Evolutionary conservation across 306 rosid species (phyloP).

Genomic region (Luffa acutangula): DNA sequence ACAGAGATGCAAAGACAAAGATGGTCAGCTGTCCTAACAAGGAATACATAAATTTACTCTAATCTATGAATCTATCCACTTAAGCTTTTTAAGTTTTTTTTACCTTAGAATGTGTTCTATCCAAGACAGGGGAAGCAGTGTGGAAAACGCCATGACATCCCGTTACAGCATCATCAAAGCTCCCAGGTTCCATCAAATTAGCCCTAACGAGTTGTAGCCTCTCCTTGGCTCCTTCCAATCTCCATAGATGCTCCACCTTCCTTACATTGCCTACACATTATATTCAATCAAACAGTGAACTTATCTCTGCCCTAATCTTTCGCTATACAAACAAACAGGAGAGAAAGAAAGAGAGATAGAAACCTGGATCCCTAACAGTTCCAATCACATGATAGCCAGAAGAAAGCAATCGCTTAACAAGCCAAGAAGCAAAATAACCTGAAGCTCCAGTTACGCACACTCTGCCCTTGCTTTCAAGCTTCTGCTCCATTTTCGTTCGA

Average conservation of each 20-base stretch:
- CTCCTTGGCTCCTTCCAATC: constrained; percentile 72
- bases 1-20: not conserved
- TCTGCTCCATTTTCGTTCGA: constrained; percentile 18
- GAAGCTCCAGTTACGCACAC: constrained; percentile 90
- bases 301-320: not conserved
- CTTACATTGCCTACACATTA: constrained; percentile 39
- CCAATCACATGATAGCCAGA: constrained; percentile 67
- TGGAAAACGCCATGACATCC: constrained; percentile 90
- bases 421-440: constrained; percentile 82
- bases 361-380: constrained; percentile 79
- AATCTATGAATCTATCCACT: not conserved
- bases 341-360: not conserved
- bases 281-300: not conserved
- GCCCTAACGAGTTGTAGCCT: constrained; percentile 63
- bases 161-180: constrained; percentile 67
- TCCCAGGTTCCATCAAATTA: constrained; percentile 56
- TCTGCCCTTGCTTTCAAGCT: constrained; percentile 34
- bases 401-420: constrained; percentile 60
- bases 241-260: constrained; percentile 62
- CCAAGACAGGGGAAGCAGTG: constrained; percentile 78
- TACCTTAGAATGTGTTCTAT: constrained; percentile 59
- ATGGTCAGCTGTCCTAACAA: not conserved
- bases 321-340: not conserved
- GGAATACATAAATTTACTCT: not conserved
- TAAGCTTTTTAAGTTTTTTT: not conserved